These are phyloP conservation scores for Claviceps cyperi DNA, from an alignment of 2,329 filamentous ascomycete genomes.

Conservation along the genomic window DNA sequence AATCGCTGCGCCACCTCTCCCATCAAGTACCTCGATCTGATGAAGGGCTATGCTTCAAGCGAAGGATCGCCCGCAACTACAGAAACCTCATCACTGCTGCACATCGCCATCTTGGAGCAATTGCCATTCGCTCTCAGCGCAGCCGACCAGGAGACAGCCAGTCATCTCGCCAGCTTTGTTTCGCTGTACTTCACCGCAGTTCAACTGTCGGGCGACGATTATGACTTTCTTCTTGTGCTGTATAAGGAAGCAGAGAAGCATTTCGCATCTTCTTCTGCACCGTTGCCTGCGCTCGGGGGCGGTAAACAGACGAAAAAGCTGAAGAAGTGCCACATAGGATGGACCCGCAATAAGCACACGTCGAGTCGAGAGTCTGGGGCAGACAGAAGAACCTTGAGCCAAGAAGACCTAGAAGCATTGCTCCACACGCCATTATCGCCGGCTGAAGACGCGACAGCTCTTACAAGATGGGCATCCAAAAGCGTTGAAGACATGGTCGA, in stretches of 20 bases:
- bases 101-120: constrained; percentile 62
- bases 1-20: constrained; percentile 60
- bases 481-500: constrained; percentile 66
- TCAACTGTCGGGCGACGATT: constrained; percentile 16
- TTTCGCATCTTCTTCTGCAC: constrained; percentile 14
- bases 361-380: background rate
- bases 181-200: constrained; percentile 41
- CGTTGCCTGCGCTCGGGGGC: constrained; percentile 10
- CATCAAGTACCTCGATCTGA: constrained; percentile 67
- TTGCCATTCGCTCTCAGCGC: constrained; percentile 51
- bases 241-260: constrained; percentile 18
- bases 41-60: constrained; percentile 32
- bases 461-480: constrained; percentile 58
- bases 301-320: constrained; percentile 8
- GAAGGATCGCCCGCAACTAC: constrained; percentile 12
- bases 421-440: constrained; percentile 34
- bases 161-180: constrained; percentile 42
- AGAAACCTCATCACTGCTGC: constrained; percentile 41
- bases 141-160: constrained; percentile 26
- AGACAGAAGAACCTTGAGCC: constrained; percentile 13
- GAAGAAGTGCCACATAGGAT: constrained; percentile 4
- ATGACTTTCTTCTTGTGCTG: background rate
- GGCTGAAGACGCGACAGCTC: constrained; percentile 35
- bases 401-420: constrained; percentile 34
- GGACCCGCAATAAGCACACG: constrained; percentile 5